Evolutionary conservation across 2,329 filamentous ascomycete species (phyloP).

Genomic region (Coniella vitis): DNA sequence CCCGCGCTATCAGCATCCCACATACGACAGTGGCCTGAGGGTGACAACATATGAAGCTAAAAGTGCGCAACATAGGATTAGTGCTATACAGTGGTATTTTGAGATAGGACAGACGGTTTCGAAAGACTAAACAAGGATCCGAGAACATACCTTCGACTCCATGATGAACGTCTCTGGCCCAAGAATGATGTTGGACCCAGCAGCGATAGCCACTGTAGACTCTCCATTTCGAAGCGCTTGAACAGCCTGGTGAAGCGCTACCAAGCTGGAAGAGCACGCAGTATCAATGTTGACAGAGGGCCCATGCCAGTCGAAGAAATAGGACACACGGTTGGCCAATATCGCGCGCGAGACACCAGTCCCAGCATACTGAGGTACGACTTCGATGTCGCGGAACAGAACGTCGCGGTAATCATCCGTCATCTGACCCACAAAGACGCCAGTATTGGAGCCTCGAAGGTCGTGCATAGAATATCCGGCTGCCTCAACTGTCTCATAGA

Average conservation of each 20-base stretch:
- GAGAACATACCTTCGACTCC: no score
- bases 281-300: slow-evolving; percentile 37
- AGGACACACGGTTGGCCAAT: slow-evolving; percentile 31
- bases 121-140: no score
- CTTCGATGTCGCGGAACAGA: slow-evolving; percentile 15
- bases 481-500: slow-evolving; percentile 19
- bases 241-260: slow-evolving; percentile 32
- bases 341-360: slow-evolving; percentile 26
- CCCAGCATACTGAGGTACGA: slow-evolving; percentile 21
- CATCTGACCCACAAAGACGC: slow-evolving; percentile 24
- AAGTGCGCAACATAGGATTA: no score
- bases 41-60: slow-evolving; percentile 33
- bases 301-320: slow-evolving; percentile 33
- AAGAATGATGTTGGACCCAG: slow-evolving; percentile 29
- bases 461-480: slow-evolving; percentile 15
- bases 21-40: slow-evolving; percentile 30
- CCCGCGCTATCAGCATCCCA: slow-evolving; percentile 42
- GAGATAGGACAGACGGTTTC: no score
- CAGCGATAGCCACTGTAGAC: slow-evolving; percentile 26
- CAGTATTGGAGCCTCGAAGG: slow-evolving; percentile 21
- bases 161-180: slow-evolving; percentile 24
- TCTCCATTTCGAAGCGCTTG: slow-evolving; percentile 27
- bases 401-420: slow-evolving; percentile 21
- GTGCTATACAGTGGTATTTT: no score
- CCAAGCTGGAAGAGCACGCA: slow-evolving; percentile 34